A percentile compares a stretch with the other conserved stretches of the same genome.
Conservation (phyloP, 2,329 filamentous ascomycete species). For the Hypoxylon sp. region DNA sequence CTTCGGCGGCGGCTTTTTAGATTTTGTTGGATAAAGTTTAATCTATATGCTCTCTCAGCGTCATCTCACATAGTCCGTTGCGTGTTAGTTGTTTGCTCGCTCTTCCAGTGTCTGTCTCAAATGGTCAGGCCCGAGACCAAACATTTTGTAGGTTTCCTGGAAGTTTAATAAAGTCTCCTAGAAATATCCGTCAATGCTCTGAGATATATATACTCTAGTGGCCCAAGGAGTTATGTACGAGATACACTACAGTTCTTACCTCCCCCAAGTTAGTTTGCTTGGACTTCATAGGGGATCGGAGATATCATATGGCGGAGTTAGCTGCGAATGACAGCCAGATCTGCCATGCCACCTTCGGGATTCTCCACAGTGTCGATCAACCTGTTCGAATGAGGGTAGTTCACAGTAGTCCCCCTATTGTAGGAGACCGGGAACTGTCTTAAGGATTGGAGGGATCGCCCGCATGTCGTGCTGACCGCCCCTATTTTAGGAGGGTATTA, state of each 20-base stretch:
- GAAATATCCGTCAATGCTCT: constrained; percentile 5
- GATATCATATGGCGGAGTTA: too few relatives aligned
- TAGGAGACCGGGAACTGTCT: neutral
- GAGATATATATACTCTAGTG: too few relatives aligned
- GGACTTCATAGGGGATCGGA: too few relatives aligned
- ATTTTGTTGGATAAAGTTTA: constrained; percentile 48
- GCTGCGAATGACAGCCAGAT: neutral
- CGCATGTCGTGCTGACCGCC: neutral
- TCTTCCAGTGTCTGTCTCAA: neutral
- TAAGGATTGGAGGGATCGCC: neutral
- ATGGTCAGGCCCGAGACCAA: neutral
- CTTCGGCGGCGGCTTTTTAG: constrained; percentile 54
- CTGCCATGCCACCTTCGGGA: neutral
- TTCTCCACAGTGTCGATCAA: neutral
- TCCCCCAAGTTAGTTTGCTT: too few relatives aligned
- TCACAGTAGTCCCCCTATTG: neutral
- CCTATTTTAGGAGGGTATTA: neutral
- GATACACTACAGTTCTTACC: too few relatives aligned
- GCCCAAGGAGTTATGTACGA: too few relatives aligned
- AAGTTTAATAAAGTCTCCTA: neutral
- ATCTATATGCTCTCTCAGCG: neutral
- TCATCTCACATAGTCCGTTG: neutral
- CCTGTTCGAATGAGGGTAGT: constrained; percentile 5
- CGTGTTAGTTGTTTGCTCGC: neutral
- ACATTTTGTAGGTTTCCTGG: neutral